phyloP scores from a whole-genome alignment of 139 green algal species.

The Micractinium sp. region DNA sequence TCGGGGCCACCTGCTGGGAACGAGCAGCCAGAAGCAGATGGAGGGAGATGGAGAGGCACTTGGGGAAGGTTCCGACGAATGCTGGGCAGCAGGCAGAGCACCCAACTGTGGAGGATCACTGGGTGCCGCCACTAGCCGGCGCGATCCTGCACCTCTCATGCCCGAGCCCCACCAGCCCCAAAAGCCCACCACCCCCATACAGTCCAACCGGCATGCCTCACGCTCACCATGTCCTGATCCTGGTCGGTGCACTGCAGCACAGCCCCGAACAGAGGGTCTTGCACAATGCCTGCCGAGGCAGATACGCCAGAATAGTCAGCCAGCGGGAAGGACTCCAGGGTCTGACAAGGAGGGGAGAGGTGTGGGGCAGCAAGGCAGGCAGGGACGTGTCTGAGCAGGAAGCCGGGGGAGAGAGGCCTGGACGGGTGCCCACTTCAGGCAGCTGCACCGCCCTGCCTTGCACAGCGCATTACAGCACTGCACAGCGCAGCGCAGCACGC shows the following conservation, averaged over 20 bases:
- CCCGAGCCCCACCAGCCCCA: background rate
- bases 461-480: too few relatives aligned
- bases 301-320: constrained; percentile 15
- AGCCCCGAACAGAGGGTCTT: constrained; percentile 49
- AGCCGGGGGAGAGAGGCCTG: background rate
- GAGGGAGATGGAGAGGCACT: too few relatives aligned
- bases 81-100: too few relatives aligned
- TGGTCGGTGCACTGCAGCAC: constrained; percentile 38
- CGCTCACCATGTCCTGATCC: constrained; percentile 27
- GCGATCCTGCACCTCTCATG: background rate
- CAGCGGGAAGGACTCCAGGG: constrained; percentile 46
- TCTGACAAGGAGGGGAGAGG: background rate
- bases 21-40: background rate
- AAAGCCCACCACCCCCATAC: background rate
- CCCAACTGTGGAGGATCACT: background rate
- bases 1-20: background rate
- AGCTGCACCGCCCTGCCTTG: too few relatives aligned
- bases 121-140: too few relatives aligned
- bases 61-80: too few relatives aligned
- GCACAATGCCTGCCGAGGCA: background rate
- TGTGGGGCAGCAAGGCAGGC: background rate
- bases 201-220: background rate
- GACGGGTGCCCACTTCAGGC: too few relatives aligned
- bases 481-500: background rate
- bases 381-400: background rate